Evolutionary conservation across 495 filamentous ascomycete genomes (phyloP).

Genomic region (Filosporella fistucella): DNA sequence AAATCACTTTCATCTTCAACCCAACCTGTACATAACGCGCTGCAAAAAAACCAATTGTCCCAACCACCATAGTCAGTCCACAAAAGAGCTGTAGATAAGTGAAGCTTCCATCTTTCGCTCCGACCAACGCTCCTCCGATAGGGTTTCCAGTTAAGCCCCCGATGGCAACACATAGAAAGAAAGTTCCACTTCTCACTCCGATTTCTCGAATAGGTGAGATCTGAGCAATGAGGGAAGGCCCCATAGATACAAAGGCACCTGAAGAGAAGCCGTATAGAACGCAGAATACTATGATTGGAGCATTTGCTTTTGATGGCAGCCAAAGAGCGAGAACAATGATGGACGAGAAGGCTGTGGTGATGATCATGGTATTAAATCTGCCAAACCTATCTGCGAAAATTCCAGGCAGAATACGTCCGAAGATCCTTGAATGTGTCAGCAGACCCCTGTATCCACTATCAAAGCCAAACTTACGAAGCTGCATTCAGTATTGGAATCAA

Average conservation of each 20-base stretch:
- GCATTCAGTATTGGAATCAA: slow-evolving; percentile 70
- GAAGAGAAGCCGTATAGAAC: slow-evolving; percentile 69
- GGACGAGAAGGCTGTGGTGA: slow-evolving; percentile 52
- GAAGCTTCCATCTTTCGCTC: slow-evolving; percentile 48
- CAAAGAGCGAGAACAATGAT: slow-evolving; percentile 67
- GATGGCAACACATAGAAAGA: slow-evolving; percentile 58
- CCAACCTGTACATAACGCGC: slow-evolving; percentile 36
- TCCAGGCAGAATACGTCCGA: slow-evolving; percentile 73
- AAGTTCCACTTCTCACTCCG: slow-evolving; percentile 64
- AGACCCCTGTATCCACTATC: slow-evolving; percentile 5
- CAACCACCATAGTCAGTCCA: slow-evolving; percentile 53
- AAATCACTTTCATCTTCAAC: slow-evolving; percentile 35
- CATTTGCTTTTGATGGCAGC: slow-evolving; percentile 57
- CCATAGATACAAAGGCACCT: slow-evolving; percentile 65
- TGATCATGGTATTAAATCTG: slow-evolving; percentile 68
- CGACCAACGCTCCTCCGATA: slow-evolving; percentile 67
- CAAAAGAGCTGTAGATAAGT: slow-evolving; percentile 61
- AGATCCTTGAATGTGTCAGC: slow-evolving; percentile 38
- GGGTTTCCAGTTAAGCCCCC: slow-evolving; percentile 67
- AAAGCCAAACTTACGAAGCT: slow-evolving; percentile 42
- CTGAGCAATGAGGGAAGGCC: slow-evolving; percentile 56
- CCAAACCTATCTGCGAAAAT: slow-evolving; percentile 67
- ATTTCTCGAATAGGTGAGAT: slow-evolving; percentile 71
- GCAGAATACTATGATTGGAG: slow-evolving; percentile 60
- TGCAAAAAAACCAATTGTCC: slow-evolving; percentile 42